Base-by-base conservation (phyloP, 768 basidiomycete genomes). In the Boletus sp. region DNA sequence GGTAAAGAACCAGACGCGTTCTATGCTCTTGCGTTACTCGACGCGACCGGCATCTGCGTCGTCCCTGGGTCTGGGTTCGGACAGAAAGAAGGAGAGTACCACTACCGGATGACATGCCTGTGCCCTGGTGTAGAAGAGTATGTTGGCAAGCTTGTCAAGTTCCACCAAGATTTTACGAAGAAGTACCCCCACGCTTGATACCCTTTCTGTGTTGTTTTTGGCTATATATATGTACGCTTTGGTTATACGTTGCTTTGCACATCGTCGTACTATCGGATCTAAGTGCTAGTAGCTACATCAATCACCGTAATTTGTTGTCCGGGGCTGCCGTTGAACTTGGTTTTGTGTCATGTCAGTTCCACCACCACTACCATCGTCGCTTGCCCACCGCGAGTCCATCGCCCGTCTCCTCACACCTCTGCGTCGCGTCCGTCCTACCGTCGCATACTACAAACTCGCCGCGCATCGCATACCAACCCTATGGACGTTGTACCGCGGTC, bases 21-120 rank as follows among this genome's bases (percentile, higher is more conserved):
- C 67, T 99, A 99, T 69, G 83, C 92, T 20, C 77, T 96, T 37
- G 83, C 80, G 62, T 71, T 99, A 50, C 79, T 99, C 50, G 92
- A 96, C 59, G 81, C 82, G 71, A 94, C 93, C 0, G 94, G 94
- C 5, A 97, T 98, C 60, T 97, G 94, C 66, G 90, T 91, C 20
- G 91, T 98, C 5, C 92, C 94, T 6, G 96, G 96, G 0, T 87
- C 86, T 47, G 96, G 96, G 1, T 99, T 99, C 70, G 95, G 95
- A 5, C 95, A 98, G 77, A 88, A 81, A 73, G 86, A 89, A 49
- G 93, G 90, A 28, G 89, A 94, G 67, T 87, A 85, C 74, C 96
- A 99, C 74, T 89, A 97, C 69, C 78, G 96, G 36, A 75, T 98
- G 70, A 99, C 97, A 8, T 97, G 96, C 65, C 75, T 98, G 62